Base-by-base conservation (phyloP, 352 stramenopile genomes). In the Phytophthora aleatoria region DNA sequence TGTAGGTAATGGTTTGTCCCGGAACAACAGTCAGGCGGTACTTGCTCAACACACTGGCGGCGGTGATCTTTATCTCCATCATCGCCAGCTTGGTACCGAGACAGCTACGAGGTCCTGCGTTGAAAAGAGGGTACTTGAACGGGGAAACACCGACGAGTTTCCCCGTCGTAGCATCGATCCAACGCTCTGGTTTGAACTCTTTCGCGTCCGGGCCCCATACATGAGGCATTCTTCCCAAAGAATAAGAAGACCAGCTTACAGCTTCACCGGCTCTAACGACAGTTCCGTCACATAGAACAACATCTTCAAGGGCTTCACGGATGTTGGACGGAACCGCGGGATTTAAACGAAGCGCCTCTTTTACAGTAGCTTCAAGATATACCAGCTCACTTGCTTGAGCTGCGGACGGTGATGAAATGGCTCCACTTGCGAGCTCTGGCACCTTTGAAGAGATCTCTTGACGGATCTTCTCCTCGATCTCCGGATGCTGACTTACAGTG, bases 41-140 rank as follows among this genome's bases (percentile, higher is more conserved):
- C 42, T 71, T 76, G 27, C 59, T 67, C 49, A 76, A 51, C 26
- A 93, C 33, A n/a, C 60, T 74, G 6, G 73, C 63, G 4, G 69
- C 41, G 1, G 80, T 68, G 9, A 85, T 76, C 53, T 86, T 87
- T 39, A 89, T 75, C 64, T 92, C 74, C 48, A 84, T 73, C 54
- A 87, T 62, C 1, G 79, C 77, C 9, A 91, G 15, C 5, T 72
- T 69, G 13, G 56, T 67, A 30, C 79, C 77, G 1, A 89, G 61
- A 47, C 81, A 91, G 6, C 64, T 30, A 3, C 81, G 62, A 35
- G 70, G 61, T 0, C 79, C 83, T 30, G 73, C 80, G 48, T 82
- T 77, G 54, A 91, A 92, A 0, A 71, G 36, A 3, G 67, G 53
- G 45, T 76, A 90, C 36, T 83, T 76, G 66, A 72, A 89, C 4